phyloP scores from a whole-genome alignment of 2,329 filamentous ascomycete genomes.

The Chaetomium olivaceum region DNA sequence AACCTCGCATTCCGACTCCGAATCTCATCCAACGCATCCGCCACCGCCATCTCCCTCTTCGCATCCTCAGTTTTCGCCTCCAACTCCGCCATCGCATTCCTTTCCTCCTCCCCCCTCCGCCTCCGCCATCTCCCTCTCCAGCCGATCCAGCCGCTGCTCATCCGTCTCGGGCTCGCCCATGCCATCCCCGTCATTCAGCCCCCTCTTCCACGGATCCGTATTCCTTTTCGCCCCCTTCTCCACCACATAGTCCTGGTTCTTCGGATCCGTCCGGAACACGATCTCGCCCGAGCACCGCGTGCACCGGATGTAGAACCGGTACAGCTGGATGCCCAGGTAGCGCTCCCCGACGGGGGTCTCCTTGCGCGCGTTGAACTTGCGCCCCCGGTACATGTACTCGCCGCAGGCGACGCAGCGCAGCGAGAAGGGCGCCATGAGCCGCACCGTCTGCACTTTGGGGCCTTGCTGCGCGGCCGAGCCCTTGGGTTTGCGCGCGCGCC shows the following conservation, averaged over 20 bases:
- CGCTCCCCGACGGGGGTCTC: slow-evolving; percentile 85
- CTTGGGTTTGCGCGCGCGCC: slow-evolving; percentile 68
- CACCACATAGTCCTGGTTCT: slow-evolving; percentile 78
- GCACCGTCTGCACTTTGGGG: slow-evolving; percentile 80
- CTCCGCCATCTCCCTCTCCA: slow-evolving; percentile 73
- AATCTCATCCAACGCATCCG: slow-evolving; percentile 94
- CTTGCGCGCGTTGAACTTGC: slow-evolving; percentile 95
- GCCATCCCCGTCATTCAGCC: slow-evolving; percentile 57
- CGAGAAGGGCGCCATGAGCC: slow-evolving; percentile 85
- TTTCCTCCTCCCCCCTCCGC: slow-evolving; percentile 66
- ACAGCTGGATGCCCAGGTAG: slow-evolving; percentile 86
- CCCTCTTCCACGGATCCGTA: slow-evolving; percentile 83
- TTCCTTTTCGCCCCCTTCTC: slow-evolving; percentile 86
- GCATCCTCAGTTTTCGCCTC: slow-evolving; percentile 93
- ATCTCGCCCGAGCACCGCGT: slow-evolving; percentile 85
- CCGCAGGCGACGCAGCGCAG: slow-evolving; percentile 63
- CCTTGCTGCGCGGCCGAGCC: slow-evolving; percentile 53
- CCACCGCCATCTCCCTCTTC: slow-evolving; percentile 93
- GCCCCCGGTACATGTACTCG: slow-evolving; percentile 67
- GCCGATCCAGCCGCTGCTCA: slow-evolving; percentile 79
- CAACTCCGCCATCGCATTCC: slow-evolving; percentile 91
- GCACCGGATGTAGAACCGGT: slow-evolving; percentile 87
- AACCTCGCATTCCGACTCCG: slow-evolving; percentile 85
- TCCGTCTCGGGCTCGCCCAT: slow-evolving; percentile 67
- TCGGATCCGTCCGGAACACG: slow-evolving; percentile 91